These are phyloP conservation scores for Clavispora fructus DNA, from an alignment of 805 yeast genomes.

Conservation along the genomic window DNA sequence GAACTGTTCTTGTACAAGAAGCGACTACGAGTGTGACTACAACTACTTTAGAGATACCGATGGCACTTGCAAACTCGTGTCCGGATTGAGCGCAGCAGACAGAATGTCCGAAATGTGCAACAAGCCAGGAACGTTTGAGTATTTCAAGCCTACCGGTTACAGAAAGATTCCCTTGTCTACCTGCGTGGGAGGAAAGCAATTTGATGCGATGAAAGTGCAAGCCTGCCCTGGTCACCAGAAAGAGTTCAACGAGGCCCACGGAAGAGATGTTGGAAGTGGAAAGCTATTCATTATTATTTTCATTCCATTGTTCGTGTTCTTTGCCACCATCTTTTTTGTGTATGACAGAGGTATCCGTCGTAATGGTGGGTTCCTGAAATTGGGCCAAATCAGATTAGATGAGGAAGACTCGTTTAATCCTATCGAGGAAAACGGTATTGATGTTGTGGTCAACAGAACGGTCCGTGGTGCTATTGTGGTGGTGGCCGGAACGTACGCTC, in stretches of 20 bases:
- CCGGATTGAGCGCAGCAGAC: slow-evolving; percentile 66
- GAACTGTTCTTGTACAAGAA: slow-evolving; percentile 80
- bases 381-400: slow-evolving; percentile 84
- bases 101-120: slow-evolving; percentile 54
- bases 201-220: slow-evolving; percentile 58
- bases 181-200: slow-evolving; percentile 72
- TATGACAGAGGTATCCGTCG: slow-evolving; percentile 77
- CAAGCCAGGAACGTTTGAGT: slow-evolving; percentile 54
- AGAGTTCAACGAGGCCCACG: slow-evolving; percentile 53
- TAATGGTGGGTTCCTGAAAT: slow-evolving; percentile 68
- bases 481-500: slow-evolving; percentile 37
- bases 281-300: slow-evolving; percentile 45
- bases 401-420: slow-evolving; percentile 52
- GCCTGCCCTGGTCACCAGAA: slow-evolving; percentile 87
- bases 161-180: slow-evolving; percentile 81
- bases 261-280: slow-evolving; percentile 50
- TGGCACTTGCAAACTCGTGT: slow-evolving; percentile 82
- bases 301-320: slow-evolving; percentile 52
- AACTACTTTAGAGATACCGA: slow-evolving; percentile 66
- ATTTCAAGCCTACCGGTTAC: slow-evolving; percentile 88
- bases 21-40: slow-evolving; percentile 92
- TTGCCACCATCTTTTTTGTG: slow-evolving; percentile 58
- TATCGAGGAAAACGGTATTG: slow-evolving; percentile 60
- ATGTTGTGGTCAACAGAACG: slow-evolving; percentile 52
- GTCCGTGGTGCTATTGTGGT: slow-evolving; percentile 53